These are phyloP conservation scores for Cordyceps pruinosa DNA, from an alignment of 2,329 filamentous ascomycete species.

Conservation along the genomic window DNA sequence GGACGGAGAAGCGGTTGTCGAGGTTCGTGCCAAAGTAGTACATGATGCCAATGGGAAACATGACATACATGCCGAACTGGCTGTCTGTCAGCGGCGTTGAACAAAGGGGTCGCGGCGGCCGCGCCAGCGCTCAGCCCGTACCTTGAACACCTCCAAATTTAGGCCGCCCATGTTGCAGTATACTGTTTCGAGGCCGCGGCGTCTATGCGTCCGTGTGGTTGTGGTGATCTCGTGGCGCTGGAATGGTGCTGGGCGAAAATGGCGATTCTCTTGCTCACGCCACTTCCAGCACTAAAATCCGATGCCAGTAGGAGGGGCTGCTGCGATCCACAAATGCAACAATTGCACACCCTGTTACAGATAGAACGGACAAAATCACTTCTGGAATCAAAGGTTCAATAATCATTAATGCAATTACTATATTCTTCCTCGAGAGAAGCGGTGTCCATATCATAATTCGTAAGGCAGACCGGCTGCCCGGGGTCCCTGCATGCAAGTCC, in stretches of 20 bases:
- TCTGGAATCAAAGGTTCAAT: background rate
- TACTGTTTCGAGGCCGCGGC: background rate
- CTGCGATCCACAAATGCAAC: background rate
- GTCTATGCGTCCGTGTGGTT: background rate
- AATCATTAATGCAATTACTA: background rate
- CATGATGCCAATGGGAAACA: conserved; percentile 99
- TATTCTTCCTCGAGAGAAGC: background rate
- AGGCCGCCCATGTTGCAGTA: conserved; percentile 61
- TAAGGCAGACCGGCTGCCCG: background rate
- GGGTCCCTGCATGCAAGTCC: background rate
- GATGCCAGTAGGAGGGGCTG: too few species aligned
- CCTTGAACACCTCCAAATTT: conserved; percentile 94
- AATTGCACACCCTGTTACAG: too few species aligned
- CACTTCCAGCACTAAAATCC: background rate
- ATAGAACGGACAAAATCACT: too few species aligned
- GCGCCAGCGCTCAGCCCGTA: conserved; percentile 30
- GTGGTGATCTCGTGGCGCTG: background rate
- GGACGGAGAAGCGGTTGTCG: conserved; percentile 80
- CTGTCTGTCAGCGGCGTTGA: background rate
- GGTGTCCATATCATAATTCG: background rate
- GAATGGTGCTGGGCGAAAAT: background rate
- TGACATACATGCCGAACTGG: conserved; percentile 96
- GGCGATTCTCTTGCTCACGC: background rate
- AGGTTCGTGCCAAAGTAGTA: conserved; percentile 99
- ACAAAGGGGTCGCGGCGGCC: background rate